Evolutionary conservation across 75 land plant genomes (phyloP).

Genomic region (Chamaecyparis obtusa): DNA sequence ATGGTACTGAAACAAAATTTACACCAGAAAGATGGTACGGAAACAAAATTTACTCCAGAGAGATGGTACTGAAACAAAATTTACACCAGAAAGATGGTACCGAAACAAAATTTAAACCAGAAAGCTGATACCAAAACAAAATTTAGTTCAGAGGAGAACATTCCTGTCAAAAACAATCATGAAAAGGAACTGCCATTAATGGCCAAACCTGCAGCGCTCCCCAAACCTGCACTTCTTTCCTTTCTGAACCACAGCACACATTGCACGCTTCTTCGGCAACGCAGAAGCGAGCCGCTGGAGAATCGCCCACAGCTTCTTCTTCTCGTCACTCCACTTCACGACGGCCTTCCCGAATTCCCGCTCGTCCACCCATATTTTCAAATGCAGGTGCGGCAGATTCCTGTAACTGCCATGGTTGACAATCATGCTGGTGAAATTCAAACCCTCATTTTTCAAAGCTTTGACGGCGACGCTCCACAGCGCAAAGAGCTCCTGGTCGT

Average conservation of each 20-base stretch:
- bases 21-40: too few relatives aligned
- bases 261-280: neutral
- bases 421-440: conserved; percentile 22
- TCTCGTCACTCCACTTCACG: conserved; percentile 16
- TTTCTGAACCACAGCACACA: neutral
- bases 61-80: too few relatives aligned
- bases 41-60: too few relatives aligned
- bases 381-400: conserved; percentile 28
- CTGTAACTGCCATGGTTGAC: conserved; percentile 31
- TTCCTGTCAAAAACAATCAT: neutral
- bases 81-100: too few relatives aligned
- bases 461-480: conserved; percentile 27
- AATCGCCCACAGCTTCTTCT: conserved; percentile 15
- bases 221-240: neutral
- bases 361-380: conserved; percentile 31
- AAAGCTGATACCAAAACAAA: too few relatives aligned
- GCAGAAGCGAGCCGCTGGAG: neutral
- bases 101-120: too few relatives aligned
- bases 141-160: too few relatives aligned
- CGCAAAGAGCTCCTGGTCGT: conserved; percentile 17
- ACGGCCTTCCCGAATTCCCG: neutral
- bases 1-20: too few relatives aligned
- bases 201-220: neutral
- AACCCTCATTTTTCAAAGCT: conserved; percentile 8
- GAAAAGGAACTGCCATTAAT: neutral